Base-by-base conservation (phyloP, 2,329 filamentous ascomycete species). In the Fusarium sp. region DNA sequence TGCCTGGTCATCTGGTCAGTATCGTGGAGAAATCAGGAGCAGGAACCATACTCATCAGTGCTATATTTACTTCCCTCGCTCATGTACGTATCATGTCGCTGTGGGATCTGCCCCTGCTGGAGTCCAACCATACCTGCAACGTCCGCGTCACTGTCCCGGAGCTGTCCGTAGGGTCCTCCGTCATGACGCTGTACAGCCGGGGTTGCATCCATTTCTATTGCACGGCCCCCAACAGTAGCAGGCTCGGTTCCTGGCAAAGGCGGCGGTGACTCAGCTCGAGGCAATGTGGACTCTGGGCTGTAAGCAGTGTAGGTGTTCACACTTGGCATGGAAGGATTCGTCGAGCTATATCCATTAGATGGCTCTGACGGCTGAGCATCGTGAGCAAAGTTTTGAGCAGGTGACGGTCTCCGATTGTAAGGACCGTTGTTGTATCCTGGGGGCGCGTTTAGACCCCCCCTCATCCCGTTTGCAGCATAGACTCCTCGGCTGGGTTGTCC, bases 141-240 rank as follows among this genome's bases (percentile, higher is more conserved):
- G 79, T 94, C 92, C 3, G 87, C 87, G 77, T 95, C 92, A 73
- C 89, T 92, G 59, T 93, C 91, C 54, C 87, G 84, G 24, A 89
- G 80, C 39, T 82, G 81, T 56, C 83, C 83, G 62, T 85, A 86
- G 62, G 86, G 84, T 26, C 83, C 86, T 70, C 83, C 86, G 20
- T 81, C 83, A 42, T 76, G 76, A 20, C 83, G 84, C 6, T 83
- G 70, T 33, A 81, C 82, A 61, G 81, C 80, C n/a, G 87, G 86
- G 60, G 85, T 87, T 38, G 91, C 91, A 79, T 95, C 92, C 93
- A 97, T 95, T 80, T 96, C 94, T 59, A 95, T 88, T 6, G 92
- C 90, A 77, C 92, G 91, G 15, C 91, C 91, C 18, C 91, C 80
- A 38, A 80, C 75, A n/a, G 77, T 71, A 51, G 81, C 74, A 64